Evolutionary conservation across 768 basidiomycete genomes (phyloP), one percentile per base, ranked within the genome.

Genomic region (Suillus subalutaceus): DNA sequence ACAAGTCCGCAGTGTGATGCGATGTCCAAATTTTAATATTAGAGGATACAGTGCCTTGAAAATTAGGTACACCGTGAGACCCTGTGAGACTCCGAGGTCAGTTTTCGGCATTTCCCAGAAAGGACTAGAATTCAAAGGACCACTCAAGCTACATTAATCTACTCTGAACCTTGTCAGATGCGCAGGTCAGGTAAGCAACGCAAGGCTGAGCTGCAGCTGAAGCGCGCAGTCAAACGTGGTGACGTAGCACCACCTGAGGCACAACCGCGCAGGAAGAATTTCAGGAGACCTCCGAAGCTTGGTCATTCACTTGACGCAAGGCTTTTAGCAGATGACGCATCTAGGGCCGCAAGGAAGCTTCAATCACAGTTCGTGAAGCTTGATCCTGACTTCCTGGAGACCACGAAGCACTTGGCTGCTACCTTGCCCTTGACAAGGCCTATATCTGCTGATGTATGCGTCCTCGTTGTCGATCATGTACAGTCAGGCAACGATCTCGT

Each of bases 161-260:
- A 26, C 38, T 26, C 38, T 40, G 12, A 57, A n/a, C 15, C 9
- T 16, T 35, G 2, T 35, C 32, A 20, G 30, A 64, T 64, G 63
- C 55, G 63, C 88, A n/a, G 82, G 12, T 91, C 90, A 0, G 84
- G 83, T 48, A 91, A 88, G 64, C 83, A 90, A 71, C 89, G 88
- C 69, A 93, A 90, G 68, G 88, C 85, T 2, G 86, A 92, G 65
- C 83, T 89, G 9, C 88, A 93, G 74, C 84, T 88, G 59, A 93
- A 92, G 71, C 90, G 94, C 30, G 94, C 95, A 5, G 78, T 91
- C 40, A 96, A 96, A 75, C 89, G 94, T 40, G 94, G 92, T 5
- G 92, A 93, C 68, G 75, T 81, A 4, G 72, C 73, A 6, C 73
- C 74, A 23, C 78, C 82, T 16, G 68, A 81, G 30, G 70, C 81